Evolutionary conservation across 495 filamentous ascomycete genomes (phyloP), one percentile per base, ranked within the genome.

Genomic region (Penicillium subrubescens): DNA sequence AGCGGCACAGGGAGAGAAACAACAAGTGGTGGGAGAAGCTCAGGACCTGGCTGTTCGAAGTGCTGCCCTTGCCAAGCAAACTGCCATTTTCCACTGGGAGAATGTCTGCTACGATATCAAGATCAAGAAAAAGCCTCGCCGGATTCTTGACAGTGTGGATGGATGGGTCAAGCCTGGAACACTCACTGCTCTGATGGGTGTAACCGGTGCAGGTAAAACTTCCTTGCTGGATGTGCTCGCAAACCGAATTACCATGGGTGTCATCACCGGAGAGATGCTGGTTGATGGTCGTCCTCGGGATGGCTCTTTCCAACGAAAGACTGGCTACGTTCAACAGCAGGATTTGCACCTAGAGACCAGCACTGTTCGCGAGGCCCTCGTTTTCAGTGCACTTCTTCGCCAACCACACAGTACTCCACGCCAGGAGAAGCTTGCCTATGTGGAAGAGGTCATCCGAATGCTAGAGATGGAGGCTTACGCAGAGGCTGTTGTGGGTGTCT

Each of bases 311-410:
- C 92, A 94, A 71, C 88, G 93, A 39, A 94, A 93, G 77, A 96
- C 92, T 5, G 93, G 93, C 14, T 97, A 97, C 67, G 93, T 93
- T 15, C 92, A 97, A 70, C 94, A 97, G 72, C 92, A 96, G 73
- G 94, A 97, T 85, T 82, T 97, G 1, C 93, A 96, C 75, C 81
- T 94, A 8, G 78, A 87, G n/a, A 94, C 92, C 0, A 86, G 87
- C 1, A 97, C 93, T 8, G 93, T 97, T 35, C 86, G 93, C 33
- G 94, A 84, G 69, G 91, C 94, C 23, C 82, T 97, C 25, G 81
- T 82, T 56, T 97, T 97, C 76, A 90, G 86, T 62, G 94, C 94
- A 29, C 77, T 92, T n/a, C 86, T 97, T 11, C 89, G 94, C 41
- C 94, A 97, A 69, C 91, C 93, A 1, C 85, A 84, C 23, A 79